Base-by-base conservation (phyloP, 2,329 filamentous ascomycete species). In the Lasiodiplodia sp. region DNA sequence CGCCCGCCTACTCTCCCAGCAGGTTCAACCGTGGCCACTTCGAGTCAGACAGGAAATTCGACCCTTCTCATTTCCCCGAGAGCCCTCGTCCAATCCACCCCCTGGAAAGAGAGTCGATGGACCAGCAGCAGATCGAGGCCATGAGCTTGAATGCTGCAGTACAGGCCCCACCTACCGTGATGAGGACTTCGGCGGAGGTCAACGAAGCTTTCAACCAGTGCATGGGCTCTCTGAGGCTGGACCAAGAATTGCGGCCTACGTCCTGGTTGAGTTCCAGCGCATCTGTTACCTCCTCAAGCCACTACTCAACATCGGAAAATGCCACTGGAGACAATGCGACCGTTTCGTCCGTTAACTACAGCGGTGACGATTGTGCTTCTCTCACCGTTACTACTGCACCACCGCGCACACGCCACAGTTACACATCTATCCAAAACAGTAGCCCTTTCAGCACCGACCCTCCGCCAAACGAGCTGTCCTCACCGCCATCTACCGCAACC, bases 1-100 rank as follows among this genome's bases (percentile, higher is more conserved):
- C 67, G 37, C 67, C 67, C 11, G 67, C 67, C 18, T 68, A 68
- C 28, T 68, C 67, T 28, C 57, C 67, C 18, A 56, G 25, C 60
- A 51, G 60, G n/a, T 64, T 64, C 47, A 51, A 38, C 47, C 60
- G 47, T 4, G 31, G 60, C 16, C 28, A 52, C 2, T 64, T 64
- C 10, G 60, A 64, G 14, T 64, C 60, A 18, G 60, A 64, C 31
- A 64, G 38, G 31, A 64, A 64, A 10, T 23, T 56, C 37, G 38
- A 49, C 6, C 52, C 65, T 38, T n/a, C 52, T 11, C 52, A 67
- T n/a, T 67, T 67, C 53, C 65, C 65, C 25, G 65, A 58, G 11
- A 58, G 53, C n/a, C 67, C 49, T 2, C 57, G 67, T 10, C 67
- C 67, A 11, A 52, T 56, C 7, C 67, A 68, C 23, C 67, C 67